Conservation (phyloP, 106 monocot genomes). For the Apostasia ramifera region DNA sequence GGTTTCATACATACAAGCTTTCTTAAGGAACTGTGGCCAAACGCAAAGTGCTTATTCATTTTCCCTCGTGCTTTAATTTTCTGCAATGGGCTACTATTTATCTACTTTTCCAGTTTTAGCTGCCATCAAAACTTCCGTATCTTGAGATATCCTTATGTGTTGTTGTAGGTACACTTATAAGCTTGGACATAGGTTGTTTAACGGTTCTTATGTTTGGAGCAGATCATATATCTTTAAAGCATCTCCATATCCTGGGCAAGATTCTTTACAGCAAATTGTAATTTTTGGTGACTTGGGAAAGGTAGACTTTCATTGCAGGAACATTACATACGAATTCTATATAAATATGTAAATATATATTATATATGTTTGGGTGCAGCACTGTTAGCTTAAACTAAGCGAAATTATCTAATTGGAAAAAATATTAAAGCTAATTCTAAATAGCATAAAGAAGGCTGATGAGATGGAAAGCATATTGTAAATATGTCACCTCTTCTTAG, state of each 20-base stretch:
- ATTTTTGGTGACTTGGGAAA: conserved; percentile 96
- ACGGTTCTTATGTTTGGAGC: conserved; percentile 45
- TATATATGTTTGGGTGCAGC: neutral
- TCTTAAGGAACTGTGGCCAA: conserved; percentile 80
- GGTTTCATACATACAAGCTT: conserved; percentile 86
- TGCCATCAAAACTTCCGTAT: neutral
- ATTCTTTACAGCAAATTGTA: conserved; percentile 66
- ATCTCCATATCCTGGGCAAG: conserved; percentile 86
- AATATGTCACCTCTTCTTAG: too few species aligned
- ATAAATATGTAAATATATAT: neutral
- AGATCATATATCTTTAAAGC: conserved; percentile 55
- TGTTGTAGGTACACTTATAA: conserved; percentile 19
- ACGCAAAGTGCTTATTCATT: conserved; percentile 30
- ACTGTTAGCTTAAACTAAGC: neutral
- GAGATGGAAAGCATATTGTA: too few species aligned
- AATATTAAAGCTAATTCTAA: neutral
- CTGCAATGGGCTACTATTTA: neutral
- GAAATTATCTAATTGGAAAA: neutral
- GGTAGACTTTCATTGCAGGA: conserved; percentile 15
- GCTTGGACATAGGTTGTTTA: conserved; percentile 16
- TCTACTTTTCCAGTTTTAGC: neutral
- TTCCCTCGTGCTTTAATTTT: neutral
- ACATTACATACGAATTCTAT: too few species aligned
- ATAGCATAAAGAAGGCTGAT: neutral
- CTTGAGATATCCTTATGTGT: neutral